Evolutionary conservation across 2,329 filamentous ascomycete genomes (phyloP).

Genomic region (Madurella fahalii): DNA sequence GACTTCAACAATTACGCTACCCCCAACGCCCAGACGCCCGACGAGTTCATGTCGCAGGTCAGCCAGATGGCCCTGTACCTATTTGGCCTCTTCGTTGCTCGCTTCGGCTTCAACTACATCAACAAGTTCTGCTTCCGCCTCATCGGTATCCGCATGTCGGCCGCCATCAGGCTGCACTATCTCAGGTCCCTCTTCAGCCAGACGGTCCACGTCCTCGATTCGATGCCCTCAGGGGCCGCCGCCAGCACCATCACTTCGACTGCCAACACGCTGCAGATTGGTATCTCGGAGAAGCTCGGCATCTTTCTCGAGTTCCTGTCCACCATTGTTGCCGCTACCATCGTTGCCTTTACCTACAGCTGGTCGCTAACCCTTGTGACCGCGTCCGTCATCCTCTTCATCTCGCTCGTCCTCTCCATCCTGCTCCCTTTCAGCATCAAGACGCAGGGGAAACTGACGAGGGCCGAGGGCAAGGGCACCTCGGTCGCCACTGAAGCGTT

Average conservation of each 20-base stretch:
- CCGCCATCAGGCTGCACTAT: constrained; percentile 60
- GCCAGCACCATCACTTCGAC: constrained; percentile 61
- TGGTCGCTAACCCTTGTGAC: constrained; percentile 60
- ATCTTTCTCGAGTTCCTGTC: constrained; percentile 53
- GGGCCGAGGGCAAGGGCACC: constrained; percentile 54
- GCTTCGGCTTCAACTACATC: constrained; percentile 58
- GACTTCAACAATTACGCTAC: constrained; percentile 43
- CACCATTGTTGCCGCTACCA: constrained; percentile 48
- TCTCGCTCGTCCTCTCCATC: constrained; percentile 44
- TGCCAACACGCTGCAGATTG: constrained; percentile 60
- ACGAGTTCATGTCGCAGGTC: constrained; percentile 39
- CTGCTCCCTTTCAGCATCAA: constrained; percentile 55
- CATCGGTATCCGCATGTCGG: constrained; percentile 58
- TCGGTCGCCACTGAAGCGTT: constrained; percentile 60
- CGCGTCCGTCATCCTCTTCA: constrained; percentile 52
- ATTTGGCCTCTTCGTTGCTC: constrained; percentile 65
- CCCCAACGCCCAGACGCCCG: constrained; percentile 31
- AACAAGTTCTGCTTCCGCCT: constrained; percentile 55
- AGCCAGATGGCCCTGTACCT: constrained; percentile 58
- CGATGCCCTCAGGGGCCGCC: constrained; percentile 57
- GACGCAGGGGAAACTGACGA: constrained; percentile 42
- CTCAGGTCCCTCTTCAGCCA: constrained; percentile 60
- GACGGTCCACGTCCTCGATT: constrained; percentile 64
- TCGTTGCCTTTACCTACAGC: constrained; percentile 54
- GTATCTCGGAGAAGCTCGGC: constrained; percentile 61